Evolutionary conservation across 2,329 filamentous ascomycete genomes (phyloP).

Genomic region (Hymenoscyphus fructigenus): DNA sequence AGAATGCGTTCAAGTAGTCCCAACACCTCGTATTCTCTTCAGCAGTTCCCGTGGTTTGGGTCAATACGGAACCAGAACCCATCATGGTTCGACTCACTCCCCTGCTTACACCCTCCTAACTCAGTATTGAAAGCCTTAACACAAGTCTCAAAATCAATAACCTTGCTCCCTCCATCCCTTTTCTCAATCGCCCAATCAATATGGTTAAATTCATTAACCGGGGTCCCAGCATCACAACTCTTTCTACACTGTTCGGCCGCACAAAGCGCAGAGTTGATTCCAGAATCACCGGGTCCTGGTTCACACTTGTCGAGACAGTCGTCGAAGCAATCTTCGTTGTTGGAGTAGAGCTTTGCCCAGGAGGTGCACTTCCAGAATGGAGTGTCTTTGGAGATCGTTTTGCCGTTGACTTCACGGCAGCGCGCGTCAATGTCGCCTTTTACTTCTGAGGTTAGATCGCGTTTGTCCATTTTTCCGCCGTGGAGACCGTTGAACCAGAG

Average conservation of each 20-base stretch:
- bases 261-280: background rate
- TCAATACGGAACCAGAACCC: background rate
- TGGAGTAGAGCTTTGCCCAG: background rate
- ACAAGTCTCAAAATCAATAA: background rate
- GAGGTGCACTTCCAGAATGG: background rate
- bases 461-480: background rate
- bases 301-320: background rate
- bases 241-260: background rate
- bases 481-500: background rate
- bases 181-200: background rate
- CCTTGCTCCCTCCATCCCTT: background rate
- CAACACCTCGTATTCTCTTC: too few species aligned
- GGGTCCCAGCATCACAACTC: background rate
- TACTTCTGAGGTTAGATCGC: background rate
- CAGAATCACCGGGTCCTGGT: background rate
- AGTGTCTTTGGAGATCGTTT: background rate
- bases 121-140: background rate
- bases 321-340: background rate
- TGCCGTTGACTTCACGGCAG: background rate
- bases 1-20: too few species aligned
- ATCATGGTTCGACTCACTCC: background rate
- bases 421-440: background rate
- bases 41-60: background rate
- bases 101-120: background rate
- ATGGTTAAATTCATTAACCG: background rate